These are phyloP conservation scores for Linnemannia elongata DNA, from an alignment of 192 early-diverging fungal genomes.

Conservation along the genomic window DNA sequence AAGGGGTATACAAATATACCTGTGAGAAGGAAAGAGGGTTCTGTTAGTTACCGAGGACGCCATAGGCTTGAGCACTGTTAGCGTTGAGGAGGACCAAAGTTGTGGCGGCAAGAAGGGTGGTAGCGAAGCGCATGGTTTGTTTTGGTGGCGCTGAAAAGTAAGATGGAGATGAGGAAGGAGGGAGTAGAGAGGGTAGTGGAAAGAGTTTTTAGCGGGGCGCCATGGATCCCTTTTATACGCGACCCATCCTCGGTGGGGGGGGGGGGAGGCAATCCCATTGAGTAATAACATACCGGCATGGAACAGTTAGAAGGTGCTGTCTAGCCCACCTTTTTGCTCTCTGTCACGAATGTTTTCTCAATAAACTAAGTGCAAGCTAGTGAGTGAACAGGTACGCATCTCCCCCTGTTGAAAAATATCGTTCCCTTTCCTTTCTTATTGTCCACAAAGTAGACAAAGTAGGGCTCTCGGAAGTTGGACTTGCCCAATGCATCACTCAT, in stretches of 20 bases:
- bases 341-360: no score
- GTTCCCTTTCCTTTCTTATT: no score
- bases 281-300: no score
- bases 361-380: no score
- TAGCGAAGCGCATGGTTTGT: conserved; percentile 23
- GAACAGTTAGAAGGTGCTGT: no score
- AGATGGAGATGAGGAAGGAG: background rate
- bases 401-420: no score
- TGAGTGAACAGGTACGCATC: no score
- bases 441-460: no score
- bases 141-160: background rate
- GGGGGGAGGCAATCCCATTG: no score
- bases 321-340: no score
- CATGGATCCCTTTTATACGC: background rate
- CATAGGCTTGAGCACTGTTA: conserved; percentile 31
- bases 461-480: no score
- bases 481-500: background rate
- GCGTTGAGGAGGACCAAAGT: conserved; percentile 25
- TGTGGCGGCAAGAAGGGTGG: conserved; percentile 4
- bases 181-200: background rate
- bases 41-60: conserved; percentile 18
- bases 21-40: background rate
- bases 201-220: background rate
- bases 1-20: no score
- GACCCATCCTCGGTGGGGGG: background rate